These are phyloP conservation scores for Marasmius fiardii DNA, from an alignment of 1,284 basidiomycete genomes.

Conservation along the genomic window DNA sequence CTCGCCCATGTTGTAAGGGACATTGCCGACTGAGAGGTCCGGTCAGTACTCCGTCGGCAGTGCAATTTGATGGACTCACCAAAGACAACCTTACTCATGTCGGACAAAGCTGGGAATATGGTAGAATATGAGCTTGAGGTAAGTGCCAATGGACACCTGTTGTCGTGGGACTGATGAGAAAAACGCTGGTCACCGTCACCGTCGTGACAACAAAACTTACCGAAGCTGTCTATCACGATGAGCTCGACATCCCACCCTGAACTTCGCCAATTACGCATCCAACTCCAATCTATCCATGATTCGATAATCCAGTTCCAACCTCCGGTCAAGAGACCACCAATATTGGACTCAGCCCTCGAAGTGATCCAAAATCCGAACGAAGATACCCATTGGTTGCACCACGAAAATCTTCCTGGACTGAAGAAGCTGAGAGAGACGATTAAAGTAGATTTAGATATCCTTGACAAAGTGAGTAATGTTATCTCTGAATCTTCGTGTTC, in stretches of 20 bases:
- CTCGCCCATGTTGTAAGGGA: conserved; percentile 84
- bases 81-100: conserved; percentile 33
- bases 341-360: conserved; percentile 54
- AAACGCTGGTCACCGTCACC: conserved; percentile 3
- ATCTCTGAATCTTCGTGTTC: conserved; percentile 10
- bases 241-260: conserved; percentile 29
- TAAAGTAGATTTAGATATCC: conserved; percentile 43
- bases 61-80: conserved; percentile 18
- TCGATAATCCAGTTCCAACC: conserved; percentile 45
- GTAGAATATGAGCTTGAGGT: neutral
- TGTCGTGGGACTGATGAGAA: neutral
- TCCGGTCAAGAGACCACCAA: conserved; percentile 40
- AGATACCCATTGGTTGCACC: conserved; percentile 39
- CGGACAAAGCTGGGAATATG: neutral
- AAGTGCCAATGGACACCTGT: too few species aligned
- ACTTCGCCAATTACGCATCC: conserved; percentile 30
- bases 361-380: conserved; percentile 15
- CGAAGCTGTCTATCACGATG: neutral
- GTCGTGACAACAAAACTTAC: neutral
- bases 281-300: conserved; percentile 37
- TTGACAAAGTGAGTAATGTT: conserved; percentile 46
- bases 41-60: neutral
- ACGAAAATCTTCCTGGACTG: conserved; percentile 44
- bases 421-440: conserved; percentile 48
- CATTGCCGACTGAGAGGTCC: conserved; percentile 66